A percentile compares a stretch with the other conserved stretches of the same genome.
Conservation (phyloP, 345 rosid genomes). For the Heritiera littoralis region DNA sequence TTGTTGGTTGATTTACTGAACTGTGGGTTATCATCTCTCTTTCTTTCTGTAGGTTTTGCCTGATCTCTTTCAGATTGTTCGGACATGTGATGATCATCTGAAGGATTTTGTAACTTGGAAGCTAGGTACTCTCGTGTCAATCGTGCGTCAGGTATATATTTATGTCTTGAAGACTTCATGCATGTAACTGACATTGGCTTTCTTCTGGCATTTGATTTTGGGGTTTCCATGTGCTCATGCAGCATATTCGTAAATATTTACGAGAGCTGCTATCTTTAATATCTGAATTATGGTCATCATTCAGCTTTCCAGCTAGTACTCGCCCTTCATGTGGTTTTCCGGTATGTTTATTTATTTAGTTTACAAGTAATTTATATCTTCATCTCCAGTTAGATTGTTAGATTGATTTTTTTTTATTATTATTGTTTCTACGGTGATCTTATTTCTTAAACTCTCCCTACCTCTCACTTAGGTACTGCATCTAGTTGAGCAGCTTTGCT, state of each 20-base stretch:
- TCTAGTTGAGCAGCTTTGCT: conserved; percentile 96
- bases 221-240: conserved; percentile 40
- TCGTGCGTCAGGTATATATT: conserved; percentile 89
- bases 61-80: conserved; percentile 92
- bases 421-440: not conserved
- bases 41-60: conserved; percentile 71
- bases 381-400: not conserved
- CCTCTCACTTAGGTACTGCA: conserved; percentile 67
- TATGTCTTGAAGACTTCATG: conserved; percentile 16
- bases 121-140: conserved; percentile 94
- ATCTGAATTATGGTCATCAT: conserved; percentile 95
- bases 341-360: conserved; percentile 34
- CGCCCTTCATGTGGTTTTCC: conserved; percentile 87
- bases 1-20: not conserved
- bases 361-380: not conserved
- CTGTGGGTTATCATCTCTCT: not conserved
- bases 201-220: conserved; percentile 24
- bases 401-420: not conserved
- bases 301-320: conserved; percentile 69
- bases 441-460: not conserved
- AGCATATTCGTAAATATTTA: conserved; percentile 96
- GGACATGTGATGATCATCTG: conserved; percentile 86
- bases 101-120: conserved; percentile 97
- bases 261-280: conserved; percentile 77
- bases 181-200: not conserved